Base-by-base conservation (phyloP, 2,329 filamentous ascomycete species). In the Calonectria ilicicola region DNA sequence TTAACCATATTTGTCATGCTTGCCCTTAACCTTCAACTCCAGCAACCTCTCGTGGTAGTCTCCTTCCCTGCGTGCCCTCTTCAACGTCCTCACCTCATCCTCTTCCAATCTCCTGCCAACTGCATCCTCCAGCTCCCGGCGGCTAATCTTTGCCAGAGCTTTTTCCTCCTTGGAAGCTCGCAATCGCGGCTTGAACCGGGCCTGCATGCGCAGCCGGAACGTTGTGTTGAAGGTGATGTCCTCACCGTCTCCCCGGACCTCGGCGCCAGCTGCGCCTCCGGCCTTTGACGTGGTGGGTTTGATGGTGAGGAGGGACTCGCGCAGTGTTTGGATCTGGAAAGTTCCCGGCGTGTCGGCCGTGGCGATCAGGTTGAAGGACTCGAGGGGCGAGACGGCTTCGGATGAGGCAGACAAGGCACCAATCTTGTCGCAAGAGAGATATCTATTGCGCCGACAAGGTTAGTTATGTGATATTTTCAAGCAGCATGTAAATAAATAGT, bases 121-220 rank as follows among this genome's bases (percentile, higher is more conserved):
- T 3, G 93, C 92, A 56, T 92, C 92, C 85, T 98, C 96, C 58
- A 98, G 86, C 84, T 98, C 95, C 80, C 93, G 93, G 74, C 94
- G 89, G 80, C 93, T 96, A 70, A 99, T 94, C 86, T 96, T 98
- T 79, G 96, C 93, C 77, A 90, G 89, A 0, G 94, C 93, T 86
- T 94, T 97, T 75, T 95, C 94, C 81, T 96, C 95, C 85, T 96
- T 97, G 0, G 89, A 91, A 12, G 93, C 93, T 84, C 93, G 94
- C 56, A 97, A 84, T 74, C 90, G 90, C 10, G 96, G 96, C 87
- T 98, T 98, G 87, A 98, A 98, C 64, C 94, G 89, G 26, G 96
- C 95, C 86, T 98, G 96, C 96, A 98, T 98, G 67, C 96, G 93
- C 79, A 98, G 91, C 63, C 95, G 90, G 72, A 98, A 82, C 8